Conservation (phyloP, 2,329 filamentous ascomycete genomes). For the Monosporascus sp. region DNA sequence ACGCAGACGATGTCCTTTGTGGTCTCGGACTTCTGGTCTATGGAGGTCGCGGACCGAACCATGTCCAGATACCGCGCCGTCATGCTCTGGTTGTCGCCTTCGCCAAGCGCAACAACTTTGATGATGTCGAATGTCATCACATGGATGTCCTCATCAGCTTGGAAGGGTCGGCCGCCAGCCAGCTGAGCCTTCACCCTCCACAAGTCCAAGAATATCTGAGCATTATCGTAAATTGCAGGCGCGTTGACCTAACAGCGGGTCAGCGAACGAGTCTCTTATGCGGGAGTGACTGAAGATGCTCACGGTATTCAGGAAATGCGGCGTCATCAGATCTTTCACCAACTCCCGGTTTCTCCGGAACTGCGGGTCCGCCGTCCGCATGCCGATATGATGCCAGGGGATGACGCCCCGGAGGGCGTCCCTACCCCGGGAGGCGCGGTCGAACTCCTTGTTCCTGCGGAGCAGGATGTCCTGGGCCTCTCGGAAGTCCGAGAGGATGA, state of each 20-base stretch:
- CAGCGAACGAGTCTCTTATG: neutral
- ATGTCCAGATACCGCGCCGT: constrained; percentile 7
- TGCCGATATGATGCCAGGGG: constrained; percentile 28
- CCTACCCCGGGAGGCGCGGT: constrained; percentile 19
- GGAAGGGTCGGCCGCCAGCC: constrained; percentile 26
- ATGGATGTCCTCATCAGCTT: constrained; percentile 26
- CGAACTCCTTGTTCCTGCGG: constrained; percentile 28
- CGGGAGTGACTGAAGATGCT: neutral
- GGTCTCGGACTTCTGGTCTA: neutral
- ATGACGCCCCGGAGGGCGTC: constrained; percentile 14
- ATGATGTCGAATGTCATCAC: constrained; percentile 31
- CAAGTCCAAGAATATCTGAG: constrained; percentile 24
- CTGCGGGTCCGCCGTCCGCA: constrained; percentile 26
- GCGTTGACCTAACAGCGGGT: constrained; percentile 23
- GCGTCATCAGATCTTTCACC: constrained; percentile 32
- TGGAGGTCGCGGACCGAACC: neutral
- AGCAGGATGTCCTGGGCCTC: constrained; percentile 29
- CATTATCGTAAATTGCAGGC: constrained; percentile 29
- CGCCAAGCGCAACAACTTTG: constrained; percentile 28
- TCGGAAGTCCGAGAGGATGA: constrained; percentile 29
- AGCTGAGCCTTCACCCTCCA: constrained; percentile 28
- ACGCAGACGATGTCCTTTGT: constrained; percentile 11
- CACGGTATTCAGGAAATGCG: constrained; percentile 26
- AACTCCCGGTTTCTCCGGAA: constrained; percentile 30
- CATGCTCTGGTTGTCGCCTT: constrained; percentile 13